Percentiles rank a stretch among this genome's conserved stretches.
These are phyloP conservation scores for Calocera cornea DNA, from an alignment of 768 basidiomycete genomes.

Conservation along the genomic window DNA sequence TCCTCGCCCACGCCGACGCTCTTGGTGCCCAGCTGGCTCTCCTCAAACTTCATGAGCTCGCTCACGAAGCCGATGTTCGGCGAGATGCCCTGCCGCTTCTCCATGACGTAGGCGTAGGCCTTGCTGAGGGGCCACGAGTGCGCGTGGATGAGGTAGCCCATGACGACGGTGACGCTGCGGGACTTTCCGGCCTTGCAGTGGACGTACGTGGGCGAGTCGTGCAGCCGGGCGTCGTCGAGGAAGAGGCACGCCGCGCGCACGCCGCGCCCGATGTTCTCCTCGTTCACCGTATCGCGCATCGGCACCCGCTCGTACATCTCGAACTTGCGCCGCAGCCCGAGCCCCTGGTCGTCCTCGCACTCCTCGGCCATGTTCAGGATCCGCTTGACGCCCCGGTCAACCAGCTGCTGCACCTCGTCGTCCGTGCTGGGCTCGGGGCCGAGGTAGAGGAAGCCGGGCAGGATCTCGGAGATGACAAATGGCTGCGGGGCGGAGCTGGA, in stretches of 20 bases:
- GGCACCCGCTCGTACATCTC: slow-evolving; percentile 77
- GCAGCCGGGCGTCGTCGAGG: slow-evolving; percentile 81
- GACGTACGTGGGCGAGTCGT: slow-evolving; percentile 80
- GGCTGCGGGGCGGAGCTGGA: slow-evolving; percentile 12
- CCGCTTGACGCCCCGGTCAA: slow-evolving; percentile 62
- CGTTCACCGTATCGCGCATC: slow-evolving; percentile 92
- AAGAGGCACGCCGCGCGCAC: slow-evolving; percentile 76
- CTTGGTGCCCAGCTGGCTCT: slow-evolving; percentile 71
- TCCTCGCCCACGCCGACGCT: slow-evolving; percentile 40
- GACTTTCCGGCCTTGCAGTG: slow-evolving; percentile 96
- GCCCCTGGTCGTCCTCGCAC: slow-evolving; percentile 71
- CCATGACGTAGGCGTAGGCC: slow-evolving; percentile 84
- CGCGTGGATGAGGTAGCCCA: slow-evolving; percentile 93
- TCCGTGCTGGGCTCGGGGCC: slow-evolving; percentile 71
- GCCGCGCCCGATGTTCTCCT: slow-evolving; percentile 70
- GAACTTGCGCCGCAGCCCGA: slow-evolving; percentile 53
- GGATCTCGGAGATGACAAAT: slow-evolving; percentile 79
- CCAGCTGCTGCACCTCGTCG: slow-evolving; percentile 64
- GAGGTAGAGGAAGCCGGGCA: slow-evolving; percentile 80
- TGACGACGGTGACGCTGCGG: slow-evolving; percentile 88
- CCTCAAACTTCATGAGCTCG: slow-evolving; percentile 93
- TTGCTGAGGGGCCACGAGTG: slow-evolving; percentile 91
- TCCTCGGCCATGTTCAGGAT: slow-evolving; percentile 87
- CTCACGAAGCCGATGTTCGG: slow-evolving; percentile 97
- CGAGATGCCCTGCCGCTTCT: slow-evolving; percentile 84